phyloP scores from a whole-genome alignment of 495 filamentous ascomycete genomes.

The Penicillium cinerascens region DNA sequence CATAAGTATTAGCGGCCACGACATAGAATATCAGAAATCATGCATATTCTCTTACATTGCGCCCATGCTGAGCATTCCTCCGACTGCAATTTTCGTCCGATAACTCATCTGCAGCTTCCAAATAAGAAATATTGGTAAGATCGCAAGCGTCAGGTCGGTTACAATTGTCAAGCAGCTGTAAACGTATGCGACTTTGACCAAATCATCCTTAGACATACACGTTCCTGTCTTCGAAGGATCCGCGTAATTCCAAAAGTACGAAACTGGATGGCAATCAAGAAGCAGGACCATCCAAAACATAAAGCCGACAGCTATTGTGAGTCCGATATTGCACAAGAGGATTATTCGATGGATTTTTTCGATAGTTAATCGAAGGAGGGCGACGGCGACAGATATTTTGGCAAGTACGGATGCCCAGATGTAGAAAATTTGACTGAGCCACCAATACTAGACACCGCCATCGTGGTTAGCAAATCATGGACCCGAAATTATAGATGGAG shows the following conservation, averaged over 20 bases:
- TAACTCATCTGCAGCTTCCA: slow-evolving; percentile 27
- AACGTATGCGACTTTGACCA: slow-evolving; percentile 22
- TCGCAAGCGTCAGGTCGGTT: slow-evolving; percentile 30
- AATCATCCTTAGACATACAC: slow-evolving; percentile 10
- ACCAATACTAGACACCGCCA: too few species aligned
- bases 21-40: too few species aligned
- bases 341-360: slow-evolving; percentile 21
- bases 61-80: slow-evolving; percentile 25
- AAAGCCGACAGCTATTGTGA: slow-evolving; percentile 26
- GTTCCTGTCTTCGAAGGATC: slow-evolving; percentile 7
- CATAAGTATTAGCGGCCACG: too few species aligned
- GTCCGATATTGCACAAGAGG: slow-evolving; percentile 30
- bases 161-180: slow-evolving; percentile 28
- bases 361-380: slow-evolving; percentile 41
- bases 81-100: slow-evolving; percentile 24
- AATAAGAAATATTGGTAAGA: slow-evolving; percentile 25
- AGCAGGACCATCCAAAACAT: slow-evolving; percentile 27
- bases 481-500: too few species aligned
- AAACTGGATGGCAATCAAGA: slow-evolving; percentile 27
- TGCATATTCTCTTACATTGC: too few species aligned
- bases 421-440: slow-evolving; percentile 35
- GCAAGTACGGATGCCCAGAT: slow-evolving; percentile 33
- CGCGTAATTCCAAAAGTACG: slow-evolving; percentile 29
- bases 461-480: too few species aligned
- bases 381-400: slow-evolving; percentile 39